These are phyloP conservation scores for Podospora bellae-mahoneyi DNA, from an alignment of 495 filamentous ascomycete species.

Conservation along the genomic window DNA sequence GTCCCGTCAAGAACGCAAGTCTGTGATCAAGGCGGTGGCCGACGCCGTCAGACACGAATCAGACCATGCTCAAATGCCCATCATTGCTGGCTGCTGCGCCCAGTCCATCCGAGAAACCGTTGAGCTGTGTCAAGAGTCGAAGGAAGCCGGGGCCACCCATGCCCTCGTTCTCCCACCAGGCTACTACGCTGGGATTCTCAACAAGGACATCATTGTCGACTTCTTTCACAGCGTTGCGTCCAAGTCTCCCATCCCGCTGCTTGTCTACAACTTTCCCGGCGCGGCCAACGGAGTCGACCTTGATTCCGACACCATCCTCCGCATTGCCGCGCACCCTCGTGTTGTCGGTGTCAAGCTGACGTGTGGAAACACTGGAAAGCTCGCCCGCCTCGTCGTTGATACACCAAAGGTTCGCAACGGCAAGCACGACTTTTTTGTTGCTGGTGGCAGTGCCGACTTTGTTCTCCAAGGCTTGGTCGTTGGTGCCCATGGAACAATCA, in stretches of 20 bases:
- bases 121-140: slow-evolving; percentile 72
- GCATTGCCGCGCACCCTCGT: slow-evolving; percentile 68
- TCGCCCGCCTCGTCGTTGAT: slow-evolving; percentile 71
- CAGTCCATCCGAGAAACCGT: slow-evolving; percentile 86
- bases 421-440: slow-evolving; percentile 64
- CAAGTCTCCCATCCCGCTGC: slow-evolving; percentile 63
- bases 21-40: slow-evolving; percentile 70
- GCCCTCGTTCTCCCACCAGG: slow-evolving; percentile 80
- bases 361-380: slow-evolving; percentile 81
- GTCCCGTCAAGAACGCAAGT: slow-evolving; percentile 63
- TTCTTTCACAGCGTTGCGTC: slow-evolving; percentile 73
- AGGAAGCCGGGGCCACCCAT: slow-evolving; percentile 73
- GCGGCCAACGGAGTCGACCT: slow-evolving; percentile 80
- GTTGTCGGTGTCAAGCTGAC: slow-evolving; percentile 84
- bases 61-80: slow-evolving; percentile 62
- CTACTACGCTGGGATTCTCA: slow-evolving; percentile 75
- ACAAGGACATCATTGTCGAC: slow-evolving; percentile 62
- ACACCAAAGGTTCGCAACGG: slow-evolving; percentile 38
- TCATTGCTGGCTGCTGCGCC: slow-evolving; percentile 71
- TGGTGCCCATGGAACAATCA: slow-evolving; percentile 75
- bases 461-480: slow-evolving; percentile 72
- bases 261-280: slow-evolving; percentile 84
- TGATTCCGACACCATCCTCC: slow-evolving; percentile 73
- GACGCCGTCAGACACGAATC: slow-evolving; percentile 63
- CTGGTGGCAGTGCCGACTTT: slow-evolving; percentile 82